A percentile compares a stretch with the other conserved stretches of the same genome.
Evolutionary conservation across 805 yeast genomes (phyloP).

Genomic region (Metschnikowia shivogae): DNA sequence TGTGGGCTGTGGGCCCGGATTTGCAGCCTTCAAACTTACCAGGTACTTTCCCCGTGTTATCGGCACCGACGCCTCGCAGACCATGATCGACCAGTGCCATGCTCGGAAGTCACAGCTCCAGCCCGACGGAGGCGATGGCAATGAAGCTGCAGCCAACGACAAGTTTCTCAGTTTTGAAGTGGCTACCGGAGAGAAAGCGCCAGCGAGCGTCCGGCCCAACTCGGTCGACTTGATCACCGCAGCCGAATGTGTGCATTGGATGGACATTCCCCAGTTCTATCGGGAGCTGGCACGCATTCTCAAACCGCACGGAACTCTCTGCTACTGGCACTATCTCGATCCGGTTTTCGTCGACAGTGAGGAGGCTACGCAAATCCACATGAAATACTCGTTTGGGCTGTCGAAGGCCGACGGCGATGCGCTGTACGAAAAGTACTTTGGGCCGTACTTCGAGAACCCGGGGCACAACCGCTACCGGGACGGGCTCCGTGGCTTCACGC

Average conservation of each 20-base stretch:
- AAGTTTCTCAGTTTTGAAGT: constrained; percentile 18
- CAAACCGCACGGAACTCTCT: constrained; percentile 61
- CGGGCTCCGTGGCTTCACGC: constrained; percentile 36
- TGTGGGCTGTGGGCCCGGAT: constrained; percentile 80
- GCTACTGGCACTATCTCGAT: constrained; percentile 78
- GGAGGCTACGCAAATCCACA: constrained; percentile 50
- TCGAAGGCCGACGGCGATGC: constrained; percentile 14
- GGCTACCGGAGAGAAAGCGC: constrained; percentile 27
- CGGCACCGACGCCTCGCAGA: constrained; percentile 59
- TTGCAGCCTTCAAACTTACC: constrained; percentile 55
- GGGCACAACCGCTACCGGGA: constrained; percentile 42
- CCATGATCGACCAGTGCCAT: constrained; percentile 45
- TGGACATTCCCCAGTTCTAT: constrained; percentile 53
- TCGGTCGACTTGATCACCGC: constrained; percentile 64
- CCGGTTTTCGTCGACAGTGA: constrained; percentile 54
- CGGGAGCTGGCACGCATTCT: constrained; percentile 46
- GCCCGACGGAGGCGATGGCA: background rate
- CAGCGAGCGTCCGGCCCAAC: constrained; percentile 15
- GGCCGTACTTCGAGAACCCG: constrained; percentile 44
- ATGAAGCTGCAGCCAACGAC: constrained; percentile 3
- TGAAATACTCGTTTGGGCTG: constrained; percentile 45
- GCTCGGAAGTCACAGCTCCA: constrained; percentile 10
- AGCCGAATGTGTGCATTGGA: constrained; percentile 91
- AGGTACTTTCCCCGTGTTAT: constrained; percentile 45
- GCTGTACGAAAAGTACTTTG: constrained; percentile 43